phyloP scores from a whole-genome alignment of 2,329 filamentous ascomycete species.

The Penicillium fuscoglaucum region DNA sequence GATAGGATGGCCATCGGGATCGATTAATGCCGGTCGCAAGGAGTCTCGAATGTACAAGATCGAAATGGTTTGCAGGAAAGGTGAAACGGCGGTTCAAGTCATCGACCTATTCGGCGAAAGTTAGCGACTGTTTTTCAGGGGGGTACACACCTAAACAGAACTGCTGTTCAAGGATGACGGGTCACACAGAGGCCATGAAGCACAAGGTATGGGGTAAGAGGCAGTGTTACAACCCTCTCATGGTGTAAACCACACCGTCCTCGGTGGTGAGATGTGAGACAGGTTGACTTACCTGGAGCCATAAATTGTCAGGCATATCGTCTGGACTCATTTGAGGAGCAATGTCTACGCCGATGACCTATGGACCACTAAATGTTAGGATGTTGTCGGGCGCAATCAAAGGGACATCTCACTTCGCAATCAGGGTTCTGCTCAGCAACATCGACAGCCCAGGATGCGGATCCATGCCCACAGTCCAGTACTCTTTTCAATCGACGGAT shows the following conservation, averaged over 20 bases:
- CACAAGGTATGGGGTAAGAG: not conserved
- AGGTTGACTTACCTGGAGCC: slow-evolving; percentile 57
- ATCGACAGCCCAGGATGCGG: slow-evolving; percentile 69
- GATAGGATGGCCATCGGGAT: slow-evolving; percentile 71
- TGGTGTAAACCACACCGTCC: not conserved
- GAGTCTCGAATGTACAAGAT: slow-evolving; percentile 74
- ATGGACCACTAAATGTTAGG: slow-evolving; percentile 21
- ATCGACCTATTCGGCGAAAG: slow-evolving; percentile 53
- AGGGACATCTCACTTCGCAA: slow-evolving; percentile 57
- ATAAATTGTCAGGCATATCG: slow-evolving; percentile 64
- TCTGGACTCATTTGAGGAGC: slow-evolving; percentile 69
- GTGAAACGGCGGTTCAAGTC: slow-evolving; percentile 70
- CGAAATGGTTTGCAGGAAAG: slow-evolving; percentile 70
- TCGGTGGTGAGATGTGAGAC: slow-evolving; percentile 1
- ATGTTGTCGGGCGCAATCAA: not conserved
- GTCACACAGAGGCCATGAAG: not conserved
- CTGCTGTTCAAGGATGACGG: not conserved
- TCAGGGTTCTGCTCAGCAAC: slow-evolving; percentile 64
- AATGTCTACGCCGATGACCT: slow-evolving; percentile 73
- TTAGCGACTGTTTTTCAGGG: slow-evolving; percentile 20
- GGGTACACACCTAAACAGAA: not conserved
- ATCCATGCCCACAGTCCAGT: slow-evolving; percentile 71
- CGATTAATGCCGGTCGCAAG: slow-evolving; percentile 65
- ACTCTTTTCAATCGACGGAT: slow-evolving; percentile 58
- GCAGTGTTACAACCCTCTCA: not conserved